A percentile compares a stretch with the other conserved stretches of the same genome.
Evolutionary conservation across 805 yeast species (phyloP).

Genomic region (Teunomyces stri): DNA sequence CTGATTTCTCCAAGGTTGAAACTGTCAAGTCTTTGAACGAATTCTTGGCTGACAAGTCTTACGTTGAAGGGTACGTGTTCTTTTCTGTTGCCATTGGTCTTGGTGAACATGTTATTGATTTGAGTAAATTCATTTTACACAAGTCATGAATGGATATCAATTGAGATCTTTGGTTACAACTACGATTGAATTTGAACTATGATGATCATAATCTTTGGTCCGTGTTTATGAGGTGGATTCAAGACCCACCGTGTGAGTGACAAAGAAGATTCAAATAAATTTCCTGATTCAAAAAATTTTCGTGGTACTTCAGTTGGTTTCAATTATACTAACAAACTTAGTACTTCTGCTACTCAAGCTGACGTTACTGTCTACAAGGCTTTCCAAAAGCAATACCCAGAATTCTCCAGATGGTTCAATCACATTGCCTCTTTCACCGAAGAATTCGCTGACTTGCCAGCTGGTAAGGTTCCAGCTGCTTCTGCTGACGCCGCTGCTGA

Average conservation of each 20-base stretch:
- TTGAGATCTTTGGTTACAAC: neutral
- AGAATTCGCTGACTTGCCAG: slow-evolving; percentile 80
- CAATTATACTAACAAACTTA: slow-evolving; percentile 32
- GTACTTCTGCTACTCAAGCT: slow-evolving; percentile 91
- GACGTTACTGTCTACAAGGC: slow-evolving; percentile 93
- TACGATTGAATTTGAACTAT: slow-evolving; percentile 21
- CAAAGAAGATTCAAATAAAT: slow-evolving; percentile 42
- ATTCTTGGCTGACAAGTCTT: slow-evolving; percentile 88
- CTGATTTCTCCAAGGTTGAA: slow-evolving; percentile 78
- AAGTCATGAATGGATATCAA: neutral
- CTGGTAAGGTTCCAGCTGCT: slow-evolving; percentile 63
- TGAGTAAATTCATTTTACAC: neutral
- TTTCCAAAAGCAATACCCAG: slow-evolving; percentile 88
- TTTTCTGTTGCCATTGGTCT: neutral
- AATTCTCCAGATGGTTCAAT: slow-evolving; percentile 97
- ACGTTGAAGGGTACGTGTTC: slow-evolving; percentile 87
- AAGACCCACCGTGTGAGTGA: slow-evolving; percentile 96
- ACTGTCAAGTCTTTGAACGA: slow-evolving; percentile 65
- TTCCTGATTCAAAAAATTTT: slow-evolving; percentile 12
- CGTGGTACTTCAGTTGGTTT: slow-evolving; percentile 7
- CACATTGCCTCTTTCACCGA: slow-evolving; percentile 92
- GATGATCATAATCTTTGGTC: slow-evolving; percentile 83
- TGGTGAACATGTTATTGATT: neutral
- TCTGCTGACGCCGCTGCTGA: slow-evolving; percentile 55
- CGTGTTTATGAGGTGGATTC: slow-evolving; percentile 96